Base-by-base conservation (phyloP, 2,329 filamentous ascomycete genomes). In the Aureobasidium leucospermi region DNA sequence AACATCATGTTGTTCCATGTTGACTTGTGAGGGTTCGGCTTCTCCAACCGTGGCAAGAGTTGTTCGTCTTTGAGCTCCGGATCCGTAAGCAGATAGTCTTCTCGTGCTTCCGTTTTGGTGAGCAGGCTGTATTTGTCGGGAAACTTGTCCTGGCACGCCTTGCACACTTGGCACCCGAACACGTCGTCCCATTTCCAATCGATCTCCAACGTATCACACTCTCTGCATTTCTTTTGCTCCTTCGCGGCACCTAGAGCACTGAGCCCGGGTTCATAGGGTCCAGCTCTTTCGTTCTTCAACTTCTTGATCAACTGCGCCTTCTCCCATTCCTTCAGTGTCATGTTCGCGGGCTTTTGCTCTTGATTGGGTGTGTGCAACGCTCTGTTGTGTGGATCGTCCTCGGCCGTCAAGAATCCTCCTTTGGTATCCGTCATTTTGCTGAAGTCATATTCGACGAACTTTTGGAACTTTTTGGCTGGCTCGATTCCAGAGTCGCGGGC, bases 1-100 rank as follows among this genome's bases (percentile, higher is more conserved):
- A 99, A 82, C 87, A 96, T 96, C 94, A 99, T 99, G 77, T 96
- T 90, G 73, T 96, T 91, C 90, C 91, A 99, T 61, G 92, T 91
- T 0, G 88, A 85, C 72, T 96, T 96, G 75, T 96, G 94, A 0
- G 94, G 94, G 67, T 99, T 99, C 1, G 94, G 93, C 36, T 87
- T 86, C 58, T 89, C 88, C 8, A 99, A 80, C 71, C 95, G 92
- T 0, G 93, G 93, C 0, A 99, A 79, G 1, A 99, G 78, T 15
- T 92, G 88, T 60, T 85, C 82, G 68, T 99, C 94, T 67, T 88
- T 87, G n/a, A 99, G 81, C 72, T 99, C 94, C 38, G 92, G 89
- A 68, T 97, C 93, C 1, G 94, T 99, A 45, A 99, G 77, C 1
- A 99, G 82, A 73, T 99, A 99, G 71, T 99, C 94, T 73, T 96